Evolutionary conservation across 2,329 filamentous ascomycete genomes (phyloP).

Genomic region (Lachnellula arida): DNA sequence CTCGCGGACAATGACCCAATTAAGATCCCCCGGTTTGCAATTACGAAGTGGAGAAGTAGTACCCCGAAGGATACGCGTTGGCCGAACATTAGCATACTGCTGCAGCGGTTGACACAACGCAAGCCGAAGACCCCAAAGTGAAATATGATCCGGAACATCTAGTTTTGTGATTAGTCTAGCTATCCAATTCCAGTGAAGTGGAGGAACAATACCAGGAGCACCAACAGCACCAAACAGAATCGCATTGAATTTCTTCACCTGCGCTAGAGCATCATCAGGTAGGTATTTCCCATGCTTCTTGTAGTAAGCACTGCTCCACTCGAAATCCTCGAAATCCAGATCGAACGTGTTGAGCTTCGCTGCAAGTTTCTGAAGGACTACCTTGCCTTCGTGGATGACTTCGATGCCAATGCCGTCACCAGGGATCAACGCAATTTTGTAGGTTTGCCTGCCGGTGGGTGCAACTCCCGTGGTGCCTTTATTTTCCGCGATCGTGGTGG

Average conservation of each 20-base stretch:
- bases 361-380: conserved; percentile 53
- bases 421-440: conserved; percentile 55
- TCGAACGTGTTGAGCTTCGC: conserved; percentile 51
- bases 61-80: conserved; percentile 54
- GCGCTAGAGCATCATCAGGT: conserved; percentile 50
- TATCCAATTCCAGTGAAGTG: neutral
- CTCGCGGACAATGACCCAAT: conserved; percentile 64
- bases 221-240: conserved; percentile 59
- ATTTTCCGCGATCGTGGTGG: neutral
- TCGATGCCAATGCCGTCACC: conserved; percentile 61
- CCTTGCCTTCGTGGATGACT: conserved; percentile 56
- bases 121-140: conserved; percentile 59
- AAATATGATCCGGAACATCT: conserved; percentile 62
- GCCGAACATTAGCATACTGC: conserved; percentile 63
- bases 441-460: conserved; percentile 20
- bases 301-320: conserved; percentile 56
- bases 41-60: conserved; percentile 50
- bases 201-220: conserved; percentile 41
- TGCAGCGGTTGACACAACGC: conserved; percentile 60
- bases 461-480: neutral
- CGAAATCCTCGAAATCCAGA: conserved; percentile 55
- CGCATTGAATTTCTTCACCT: conserved; percentile 51
- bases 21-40: conserved; percentile 43
- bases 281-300: conserved; percentile 56
- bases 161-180: conserved; percentile 12